Evolutionary conservation across 169 alveolate genomes (phyloP), one percentile per base, ranked within the genome.

Genomic region (Amoebophrya sp.): DNA sequence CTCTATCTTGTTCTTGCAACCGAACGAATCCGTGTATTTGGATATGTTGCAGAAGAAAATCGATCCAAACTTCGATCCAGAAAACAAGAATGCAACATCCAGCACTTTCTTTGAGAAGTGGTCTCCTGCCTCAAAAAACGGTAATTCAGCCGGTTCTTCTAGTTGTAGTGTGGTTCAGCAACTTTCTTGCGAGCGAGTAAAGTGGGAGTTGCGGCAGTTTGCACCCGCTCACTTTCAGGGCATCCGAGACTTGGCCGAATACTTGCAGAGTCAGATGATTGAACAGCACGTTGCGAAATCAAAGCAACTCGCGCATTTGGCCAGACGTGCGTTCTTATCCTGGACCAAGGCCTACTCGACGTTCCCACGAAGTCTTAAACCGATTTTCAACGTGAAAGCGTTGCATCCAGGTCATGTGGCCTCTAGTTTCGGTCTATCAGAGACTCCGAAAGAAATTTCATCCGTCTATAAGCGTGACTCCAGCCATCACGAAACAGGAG

Each of bases 1-100:
- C 76, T 94, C 95, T 47, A 90, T 95, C 89, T 92, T 95, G 34
- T 95, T 95, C 92, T 92, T 96, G 40, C 91, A 55, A 41, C 90
- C 41, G 54, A 39, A 83, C 90, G 94, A 92, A 39, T 18, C 18
- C 39, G 83, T 65, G 38, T 65, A 6, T 18, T 26, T 65, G 12
- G 36, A 65, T 29, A 65, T 65, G 83, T 36, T 65, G 83, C 83
- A 65, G 83, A 6, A 65, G 26, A 65, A 65, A 36, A 65, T 65
- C 83, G 83, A 65, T 65, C 83, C 83, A 12, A 12, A 6, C 29
- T 12, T 6, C 65, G 18, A 47, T 6, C 29, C 6, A 18, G 65
- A 47, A 6, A 47, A 47, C 65, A 12, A 47, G 29, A 47, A 6
- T 18, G 29, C 6, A 18, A 12, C 29, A 6, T 12, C 29, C 18